Percentiles rank a stretch among this genome's conserved stretches.
phyloP scores from a whole-genome alignment of 306 rosid species.

The Cyclanthera cordifolia region DNA sequence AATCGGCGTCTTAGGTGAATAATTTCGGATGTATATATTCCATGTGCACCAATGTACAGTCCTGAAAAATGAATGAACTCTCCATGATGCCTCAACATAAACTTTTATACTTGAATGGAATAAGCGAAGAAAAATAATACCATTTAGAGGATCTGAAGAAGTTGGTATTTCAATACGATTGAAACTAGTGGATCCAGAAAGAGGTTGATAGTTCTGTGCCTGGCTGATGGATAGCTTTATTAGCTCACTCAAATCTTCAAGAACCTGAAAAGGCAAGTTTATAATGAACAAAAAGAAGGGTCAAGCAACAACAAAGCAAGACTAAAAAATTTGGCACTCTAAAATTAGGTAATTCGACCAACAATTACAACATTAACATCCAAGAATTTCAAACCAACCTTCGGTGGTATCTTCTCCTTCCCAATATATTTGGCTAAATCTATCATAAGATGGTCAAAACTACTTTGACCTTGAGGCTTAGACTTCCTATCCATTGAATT shows the following conservation, averaged over 20 bases:
- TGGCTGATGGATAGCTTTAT: conserved; percentile 65
- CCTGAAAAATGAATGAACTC: conserved; percentile 38
- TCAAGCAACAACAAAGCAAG: not conserved
- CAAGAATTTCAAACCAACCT: conserved; percentile 37
- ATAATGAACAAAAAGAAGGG: not conserved
- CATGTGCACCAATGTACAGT: conserved; percentile 77
- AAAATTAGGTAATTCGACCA: not conserved
- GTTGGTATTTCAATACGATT: conserved; percentile 60
- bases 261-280: conserved; percentile 41
- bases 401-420: conserved; percentile 64
- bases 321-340: not conserved
- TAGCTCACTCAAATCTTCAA: conserved; percentile 76
- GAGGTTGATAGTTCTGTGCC: conserved; percentile 61
- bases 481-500: conserved; percentile 37
- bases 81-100: not conserved
- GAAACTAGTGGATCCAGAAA: conserved; percentile 78
- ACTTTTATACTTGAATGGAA: not conserved
- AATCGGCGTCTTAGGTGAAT: conserved; percentile 60
- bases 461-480: conserved; percentile 40
- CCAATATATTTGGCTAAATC: conserved; percentile 77
- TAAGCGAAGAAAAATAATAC: conserved; percentile 24
- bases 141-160: conserved; percentile 79
- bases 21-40: conserved; percentile 69
- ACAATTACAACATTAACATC: not conserved
- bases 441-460: conserved; percentile 57